Evolutionary conservation across 345 rosid species (phyloP).

Genomic region (Pistacia integerrima): DNA sequence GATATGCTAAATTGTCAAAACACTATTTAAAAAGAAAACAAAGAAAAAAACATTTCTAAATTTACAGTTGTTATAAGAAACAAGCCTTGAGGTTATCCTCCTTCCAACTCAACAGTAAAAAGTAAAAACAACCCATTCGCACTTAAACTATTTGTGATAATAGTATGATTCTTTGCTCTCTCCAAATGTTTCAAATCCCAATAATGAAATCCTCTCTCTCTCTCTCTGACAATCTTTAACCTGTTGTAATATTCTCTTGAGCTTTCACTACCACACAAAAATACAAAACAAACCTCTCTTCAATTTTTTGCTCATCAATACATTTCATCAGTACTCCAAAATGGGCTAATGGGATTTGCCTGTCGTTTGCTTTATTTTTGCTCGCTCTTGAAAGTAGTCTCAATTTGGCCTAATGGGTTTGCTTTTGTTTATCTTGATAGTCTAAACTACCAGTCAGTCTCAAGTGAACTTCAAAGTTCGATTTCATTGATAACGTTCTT

Average conservation of each 20-base stretch:
- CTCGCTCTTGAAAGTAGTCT: neutral
- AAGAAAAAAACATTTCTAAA: too few species aligned
- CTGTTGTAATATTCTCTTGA: neutral
- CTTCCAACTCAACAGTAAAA: too few species aligned
- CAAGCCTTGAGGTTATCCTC: too few species aligned
- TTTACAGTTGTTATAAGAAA: too few species aligned
- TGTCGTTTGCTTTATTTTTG: neutral
- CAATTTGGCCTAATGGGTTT: neutral
- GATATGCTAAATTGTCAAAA: too few species aligned
- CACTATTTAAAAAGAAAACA: too few species aligned
- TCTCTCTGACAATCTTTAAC: constrained; percentile 13
- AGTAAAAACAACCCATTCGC: too few species aligned
- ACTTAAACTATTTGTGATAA: too few species aligned
- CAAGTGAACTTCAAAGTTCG: neutral
- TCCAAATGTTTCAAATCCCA: constrained; percentile 41
- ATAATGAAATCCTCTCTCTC: constrained; percentile 15
- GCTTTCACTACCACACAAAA: neutral
- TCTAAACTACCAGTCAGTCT: constrained; percentile 16
- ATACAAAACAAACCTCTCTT: too few species aligned
- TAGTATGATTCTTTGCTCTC: too few species aligned
- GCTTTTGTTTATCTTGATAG: neutral
- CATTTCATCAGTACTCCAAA: neutral
- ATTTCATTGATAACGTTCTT: neutral
- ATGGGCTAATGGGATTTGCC: neutral
- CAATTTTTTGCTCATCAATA: neutral